Evolutionary conservation across 2,329 filamentous ascomycete genomes (phyloP).

Genomic region (Aspergillus tamarii): DNA sequence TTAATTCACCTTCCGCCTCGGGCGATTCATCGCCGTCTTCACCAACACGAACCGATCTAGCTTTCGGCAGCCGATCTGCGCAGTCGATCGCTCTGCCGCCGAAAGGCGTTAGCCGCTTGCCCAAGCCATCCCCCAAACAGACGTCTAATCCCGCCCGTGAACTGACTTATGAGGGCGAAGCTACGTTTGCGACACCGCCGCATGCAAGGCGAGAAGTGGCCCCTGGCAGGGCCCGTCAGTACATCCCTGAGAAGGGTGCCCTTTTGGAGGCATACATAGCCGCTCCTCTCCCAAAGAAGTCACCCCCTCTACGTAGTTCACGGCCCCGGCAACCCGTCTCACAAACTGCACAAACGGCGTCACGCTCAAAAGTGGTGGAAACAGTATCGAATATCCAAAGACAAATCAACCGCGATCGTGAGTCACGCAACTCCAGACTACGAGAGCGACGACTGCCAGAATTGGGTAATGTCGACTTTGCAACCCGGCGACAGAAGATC

Average conservation of each 20-base stretch:
- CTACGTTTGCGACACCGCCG: constrained; percentile 36
- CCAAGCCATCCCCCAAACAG: constrained; percentile 42
- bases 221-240: constrained; percentile 37
- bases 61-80: constrained; percentile 33
- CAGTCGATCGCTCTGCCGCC: constrained; percentile 38
- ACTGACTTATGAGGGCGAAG: constrained; percentile 27
- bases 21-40: constrained; percentile 44
- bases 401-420: constrained; percentile 36
- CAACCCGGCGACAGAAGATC: constrained; percentile 77
- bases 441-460: constrained; percentile 56
- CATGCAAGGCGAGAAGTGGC: constrained; percentile 40
- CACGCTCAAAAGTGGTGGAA: constrained; percentile 67
- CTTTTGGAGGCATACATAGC: constrained; percentile 75
- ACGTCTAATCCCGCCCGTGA: constrained; percentile 25
- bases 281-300: constrained; percentile 70
- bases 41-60: constrained; percentile 39
- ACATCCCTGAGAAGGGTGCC: constrained; percentile 54
- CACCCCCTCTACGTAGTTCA: constrained; percentile 78
- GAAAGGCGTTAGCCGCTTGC: constrained; percentile 45
- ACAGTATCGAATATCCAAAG: constrained; percentile 52
- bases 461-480: constrained; percentile 80
- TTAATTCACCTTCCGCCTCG: constrained; percentile 45
- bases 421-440: constrained; percentile 35
- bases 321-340: constrained; percentile 80
- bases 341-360: constrained; percentile 70